A percentile compares a stretch with the other conserved stretches of the same genome.
Evolutionary conservation across 2,329 filamentous ascomycete species (phyloP).

Genomic region (Ceratocystis variospora): DNA sequence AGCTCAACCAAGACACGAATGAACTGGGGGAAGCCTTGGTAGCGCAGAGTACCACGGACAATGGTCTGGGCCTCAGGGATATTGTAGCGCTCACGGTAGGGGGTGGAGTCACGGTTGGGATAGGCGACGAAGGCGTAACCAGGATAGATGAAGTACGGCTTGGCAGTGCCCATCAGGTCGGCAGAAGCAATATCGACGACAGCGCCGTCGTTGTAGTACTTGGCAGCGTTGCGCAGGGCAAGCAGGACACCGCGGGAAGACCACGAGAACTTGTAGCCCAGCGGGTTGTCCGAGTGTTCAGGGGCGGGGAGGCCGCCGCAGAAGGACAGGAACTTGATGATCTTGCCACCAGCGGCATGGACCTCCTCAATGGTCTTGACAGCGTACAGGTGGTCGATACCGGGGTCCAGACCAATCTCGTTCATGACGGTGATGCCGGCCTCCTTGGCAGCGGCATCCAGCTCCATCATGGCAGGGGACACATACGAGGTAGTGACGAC

Average conservation of each 20-base stretch:
- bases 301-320: slow-evolving; percentile 64
- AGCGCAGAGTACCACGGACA: slow-evolving; percentile 68
- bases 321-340: slow-evolving; percentile 67
- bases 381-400: slow-evolving; percentile 64
- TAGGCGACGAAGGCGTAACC: slow-evolving; percentile 85
- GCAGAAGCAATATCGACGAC: slow-evolving; percentile 45
- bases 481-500: slow-evolving; percentile 93
- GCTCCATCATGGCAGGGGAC: slow-evolving; percentile 80
- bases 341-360: slow-evolving; percentile 76
- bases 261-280: slow-evolving; percentile 79
- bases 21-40: slow-evolving; percentile 82
- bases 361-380: slow-evolving; percentile 79
- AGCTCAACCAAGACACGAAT: slow-evolving; percentile 77
- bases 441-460: slow-evolving; percentile 69
- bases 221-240: slow-evolving; percentile 74
- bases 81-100: slow-evolving; percentile 75
- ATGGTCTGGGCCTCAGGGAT: slow-evolving; percentile 90
- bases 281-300: slow-evolving; percentile 70
- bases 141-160: slow-evolving; percentile 83
- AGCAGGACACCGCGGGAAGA: slow-evolving; percentile 73
- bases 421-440: slow-evolving; percentile 97
- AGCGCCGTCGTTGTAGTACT: slow-evolving; percentile 68
- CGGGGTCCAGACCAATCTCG: slow-evolving; percentile 70
- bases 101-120: slow-evolving; percentile 79
- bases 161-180: slow-evolving; percentile 74